Evolutionary conservation across 495 filamentous ascomycete species (phyloP).

Genomic region (Mytilinidion resinicola): DNA sequence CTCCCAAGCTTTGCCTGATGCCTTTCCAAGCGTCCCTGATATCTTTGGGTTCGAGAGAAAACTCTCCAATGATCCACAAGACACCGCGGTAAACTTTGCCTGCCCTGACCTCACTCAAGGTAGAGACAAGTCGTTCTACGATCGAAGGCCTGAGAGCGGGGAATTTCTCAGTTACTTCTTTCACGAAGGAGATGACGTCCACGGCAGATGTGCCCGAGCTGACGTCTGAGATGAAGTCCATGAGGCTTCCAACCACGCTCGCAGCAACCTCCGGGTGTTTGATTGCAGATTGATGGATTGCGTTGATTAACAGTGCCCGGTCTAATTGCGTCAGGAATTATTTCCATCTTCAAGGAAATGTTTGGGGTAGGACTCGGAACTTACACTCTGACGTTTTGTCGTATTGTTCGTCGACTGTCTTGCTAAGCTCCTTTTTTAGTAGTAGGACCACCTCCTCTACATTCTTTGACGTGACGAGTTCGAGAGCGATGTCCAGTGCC

Average conservation of each 20-base stretch:
- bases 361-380: too few relatives aligned
- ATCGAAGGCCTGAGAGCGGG: constrained; percentile 81
- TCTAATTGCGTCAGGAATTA: constrained; percentile 41
- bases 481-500: constrained; percentile 81
- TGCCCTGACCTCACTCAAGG: constrained; percentile 86
- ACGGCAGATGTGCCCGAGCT: constrained; percentile 96
- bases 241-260: constrained; percentile 92
- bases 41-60: constrained; percentile 85
- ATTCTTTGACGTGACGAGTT: constrained; percentile 99
- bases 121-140: constrained; percentile 80
- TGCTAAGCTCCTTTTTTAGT: constrained; percentile 93
- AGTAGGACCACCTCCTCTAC: constrained; percentile 96
- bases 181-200: constrained; percentile 97
- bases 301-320: constrained; percentile 88
- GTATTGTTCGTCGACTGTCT: constrained; percentile 97
- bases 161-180: constrained; percentile 98
- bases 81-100: constrained; percentile 97
- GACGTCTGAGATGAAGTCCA: constrained; percentile 99
- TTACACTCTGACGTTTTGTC: constrained; percentile 57
- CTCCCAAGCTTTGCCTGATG: constrained; percentile 87
- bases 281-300: constrained; percentile 96
- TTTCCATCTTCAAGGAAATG: too few relatives aligned
- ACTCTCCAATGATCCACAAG: constrained; percentile 97
- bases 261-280: constrained; percentile 97
- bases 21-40: constrained; percentile 97